Percentiles rank a stretch among this genome's conserved stretches.
phyloP scores from a whole-genome alignment of 208 protist genomes.

The Strigomonas galati region DNA sequence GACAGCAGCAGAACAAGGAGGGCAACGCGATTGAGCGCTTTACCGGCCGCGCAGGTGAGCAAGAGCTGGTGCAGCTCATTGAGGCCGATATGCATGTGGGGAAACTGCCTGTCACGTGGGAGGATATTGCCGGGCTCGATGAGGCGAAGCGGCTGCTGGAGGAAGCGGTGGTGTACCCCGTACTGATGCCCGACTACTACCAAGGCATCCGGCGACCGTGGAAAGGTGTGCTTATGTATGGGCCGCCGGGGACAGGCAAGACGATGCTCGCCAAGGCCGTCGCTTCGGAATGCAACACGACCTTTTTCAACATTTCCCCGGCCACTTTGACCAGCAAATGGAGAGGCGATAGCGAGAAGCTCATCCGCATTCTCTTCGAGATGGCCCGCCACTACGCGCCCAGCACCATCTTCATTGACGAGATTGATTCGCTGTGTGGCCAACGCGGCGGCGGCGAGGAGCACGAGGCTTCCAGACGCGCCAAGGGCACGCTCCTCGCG shows the following conservation, averaged over 20 bases:
- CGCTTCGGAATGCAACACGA: constrained; percentile 86
- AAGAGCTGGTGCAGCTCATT: constrained; percentile 80
- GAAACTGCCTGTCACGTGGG: constrained; percentile 68
- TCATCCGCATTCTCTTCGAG: constrained; percentile 93
- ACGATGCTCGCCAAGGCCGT: constrained; percentile 94
- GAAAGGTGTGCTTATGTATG: constrained; percentile 92
- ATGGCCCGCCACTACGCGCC: constrained; percentile 90
- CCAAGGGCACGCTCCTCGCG: constrained; percentile 99
- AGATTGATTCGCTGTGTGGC: constrained; percentile 94
- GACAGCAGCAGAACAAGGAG: not conserved
- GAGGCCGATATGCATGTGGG: constrained; percentile 82
- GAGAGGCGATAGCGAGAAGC: constrained; percentile 92
- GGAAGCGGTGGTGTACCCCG: constrained; percentile 92
- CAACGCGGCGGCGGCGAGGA: constrained; percentile 76
- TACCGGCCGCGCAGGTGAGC: constrained; percentile 59
- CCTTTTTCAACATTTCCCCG: constrained; percentile 95
- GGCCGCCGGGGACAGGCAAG: constrained; percentile 93
- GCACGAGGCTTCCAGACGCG: constrained; percentile 92
- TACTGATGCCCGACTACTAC: constrained; percentile 93
- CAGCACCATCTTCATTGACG: constrained; percentile 95
- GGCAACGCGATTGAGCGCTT: constrained; percentile 38
- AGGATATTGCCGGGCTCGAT: constrained; percentile 88
- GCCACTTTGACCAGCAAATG: constrained; percentile 92
- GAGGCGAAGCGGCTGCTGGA: constrained; percentile 90
- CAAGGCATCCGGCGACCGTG: constrained; percentile 86